Percentiles rank a stretch among this genome's conserved stretches.
Conservation (phyloP, 2,329 filamentous ascomycete species). For the Aschersonia sp. region DNA sequence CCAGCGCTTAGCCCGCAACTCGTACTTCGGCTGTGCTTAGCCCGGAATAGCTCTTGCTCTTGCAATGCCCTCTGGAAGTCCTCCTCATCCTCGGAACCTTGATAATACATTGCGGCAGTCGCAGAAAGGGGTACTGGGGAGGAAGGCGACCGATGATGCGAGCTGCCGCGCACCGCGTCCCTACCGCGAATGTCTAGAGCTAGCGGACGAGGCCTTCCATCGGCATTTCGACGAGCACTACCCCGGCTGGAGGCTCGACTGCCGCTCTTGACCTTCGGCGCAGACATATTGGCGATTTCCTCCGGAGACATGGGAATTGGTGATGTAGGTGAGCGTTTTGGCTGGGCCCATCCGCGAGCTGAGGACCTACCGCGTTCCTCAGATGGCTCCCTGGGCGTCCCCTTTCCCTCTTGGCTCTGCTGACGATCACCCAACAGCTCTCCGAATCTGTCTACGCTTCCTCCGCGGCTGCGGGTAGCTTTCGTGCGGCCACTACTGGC, state of each 20-base stretch:
- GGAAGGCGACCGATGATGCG: constrained; percentile 56
- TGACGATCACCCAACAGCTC: constrained; percentile 31
- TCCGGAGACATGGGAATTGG: constrained; percentile 91
- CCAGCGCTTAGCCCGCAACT: constrained; percentile 18
- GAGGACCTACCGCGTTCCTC: constrained; percentile 56
- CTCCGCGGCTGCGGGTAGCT: constrained; percentile 40
- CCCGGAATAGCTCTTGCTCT: constrained; percentile 41
- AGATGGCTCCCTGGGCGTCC: constrained; percentile 46
- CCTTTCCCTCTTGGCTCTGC: constrained; percentile 32
- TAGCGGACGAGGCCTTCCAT: constrained; percentile 23
- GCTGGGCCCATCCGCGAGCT: constrained; percentile 52
- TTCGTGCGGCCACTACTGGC: constrained; percentile 52
- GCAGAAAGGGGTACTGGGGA: constrained; percentile 67
- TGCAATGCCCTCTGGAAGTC: constrained; percentile 38
- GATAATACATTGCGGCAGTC: constrained; percentile 16
- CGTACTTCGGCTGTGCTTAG: constrained; percentile 36
- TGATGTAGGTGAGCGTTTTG: constrained; percentile 81
- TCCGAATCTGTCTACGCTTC: constrained; percentile 29
- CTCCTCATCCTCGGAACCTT: constrained; percentile 49
- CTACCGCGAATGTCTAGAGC: constrained; percentile 44
- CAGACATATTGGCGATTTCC: constrained; percentile 53
- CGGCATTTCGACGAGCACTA: constrained; percentile 31
- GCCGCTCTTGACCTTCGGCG: constrained; percentile 20
- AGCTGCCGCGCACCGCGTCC: constrained; percentile 43
- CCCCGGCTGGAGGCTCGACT: constrained; percentile 37